A percentile compares a stretch with the other conserved stretches of the same genome.
These are phyloP conservation scores for Aspergillus sp. DNA, from an alignment of 2,329 filamentous ascomycete species.

Conservation along the genomic window DNA sequence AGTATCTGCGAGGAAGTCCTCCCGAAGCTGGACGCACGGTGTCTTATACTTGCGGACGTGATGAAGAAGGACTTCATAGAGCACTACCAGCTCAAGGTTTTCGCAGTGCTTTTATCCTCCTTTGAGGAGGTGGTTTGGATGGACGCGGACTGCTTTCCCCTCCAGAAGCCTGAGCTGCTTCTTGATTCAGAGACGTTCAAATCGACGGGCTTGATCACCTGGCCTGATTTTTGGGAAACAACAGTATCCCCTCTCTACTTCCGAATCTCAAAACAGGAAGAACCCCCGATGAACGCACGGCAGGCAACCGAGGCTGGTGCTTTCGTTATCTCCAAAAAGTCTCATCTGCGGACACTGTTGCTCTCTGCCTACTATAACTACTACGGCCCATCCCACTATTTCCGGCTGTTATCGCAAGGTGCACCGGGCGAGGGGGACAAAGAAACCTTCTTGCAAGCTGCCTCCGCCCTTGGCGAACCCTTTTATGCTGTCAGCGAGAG, in stretches of 20 bases:
- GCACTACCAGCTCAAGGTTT: constrained; percentile 57
- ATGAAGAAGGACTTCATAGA: constrained; percentile 40
- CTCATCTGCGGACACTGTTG: constrained; percentile 33
- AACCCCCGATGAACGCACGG: constrained; percentile 33
- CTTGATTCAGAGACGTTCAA: constrained; percentile 55
- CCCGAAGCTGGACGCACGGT: constrained; percentile 43
- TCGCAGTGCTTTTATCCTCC: constrained; percentile 58
- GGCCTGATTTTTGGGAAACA: constrained; percentile 55
- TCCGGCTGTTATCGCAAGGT: constrained; percentile 40
- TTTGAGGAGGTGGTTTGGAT: constrained; percentile 61
- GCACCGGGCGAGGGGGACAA: constrained; percentile 41
- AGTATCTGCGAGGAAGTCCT: constrained; percentile 42
- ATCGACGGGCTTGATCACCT: constrained; percentile 55
- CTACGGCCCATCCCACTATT: constrained; percentile 39
- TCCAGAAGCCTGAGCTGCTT: constrained; percentile 46
- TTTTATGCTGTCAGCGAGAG: constrained; percentile 40
- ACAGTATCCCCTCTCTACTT: constrained; percentile 46
- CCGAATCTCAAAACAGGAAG: constrained; percentile 38
- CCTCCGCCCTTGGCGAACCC: constrained; percentile 31
- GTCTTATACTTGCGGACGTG: constrained; percentile 45
- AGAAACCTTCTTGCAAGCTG: constrained; percentile 40
- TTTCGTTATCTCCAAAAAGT: constrained; percentile 39
- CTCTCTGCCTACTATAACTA: constrained; percentile 40
- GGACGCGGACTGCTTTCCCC: constrained; percentile 58
- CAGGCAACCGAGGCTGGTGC: constrained; percentile 39